Evolutionary conservation across 139 green algal genomes (phyloP).

Genomic region (Tetraselmis striata): DNA sequence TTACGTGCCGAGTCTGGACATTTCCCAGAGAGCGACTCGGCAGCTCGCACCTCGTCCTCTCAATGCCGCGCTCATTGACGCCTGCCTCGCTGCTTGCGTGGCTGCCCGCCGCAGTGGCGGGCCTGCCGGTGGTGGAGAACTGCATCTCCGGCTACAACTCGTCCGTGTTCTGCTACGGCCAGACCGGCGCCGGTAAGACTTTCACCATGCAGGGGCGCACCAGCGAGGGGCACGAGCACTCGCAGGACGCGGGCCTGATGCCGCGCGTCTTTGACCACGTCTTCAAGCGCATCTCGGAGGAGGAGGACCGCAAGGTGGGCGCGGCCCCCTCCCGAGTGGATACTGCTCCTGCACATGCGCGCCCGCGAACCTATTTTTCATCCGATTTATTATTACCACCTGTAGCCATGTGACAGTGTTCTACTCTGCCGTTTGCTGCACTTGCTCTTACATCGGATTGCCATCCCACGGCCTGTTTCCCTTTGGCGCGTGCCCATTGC

Average conservation of each 20-base stretch:
- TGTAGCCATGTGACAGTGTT: too few species aligned
- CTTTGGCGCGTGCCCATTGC: too few species aligned
- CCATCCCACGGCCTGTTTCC: too few species aligned
- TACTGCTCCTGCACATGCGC: too few species aligned
- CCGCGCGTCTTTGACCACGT: slow-evolving; percentile 22
- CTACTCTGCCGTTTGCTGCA: too few species aligned
- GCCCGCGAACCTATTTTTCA: too few species aligned
- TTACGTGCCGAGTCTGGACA: neutral
- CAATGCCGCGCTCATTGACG: neutral
- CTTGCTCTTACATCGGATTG: too few species aligned
- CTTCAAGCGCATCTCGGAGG: slow-evolving; percentile 17
- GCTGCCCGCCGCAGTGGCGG: neutral
- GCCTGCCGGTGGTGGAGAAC: neutral
- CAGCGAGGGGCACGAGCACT: neutral
- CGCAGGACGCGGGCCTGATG: slow-evolving; percentile 5
- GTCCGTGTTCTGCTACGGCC: slow-evolving; percentile 18
- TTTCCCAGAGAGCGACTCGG: neutral
- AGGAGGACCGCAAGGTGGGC: neutral
- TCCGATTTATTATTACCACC: too few species aligned
- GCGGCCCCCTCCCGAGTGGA: too few species aligned
- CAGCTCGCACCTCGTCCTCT: neutral
- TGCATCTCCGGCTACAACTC: neutral
- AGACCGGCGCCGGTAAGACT: slow-evolving; percentile 22
- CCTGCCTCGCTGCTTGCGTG: neutral
- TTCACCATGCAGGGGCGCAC: slow-evolving; percentile 8